Evolutionary conservation across 2,329 filamentous ascomycete species (phyloP).

Genomic region (Sphaerulina vaccinii): DNA sequence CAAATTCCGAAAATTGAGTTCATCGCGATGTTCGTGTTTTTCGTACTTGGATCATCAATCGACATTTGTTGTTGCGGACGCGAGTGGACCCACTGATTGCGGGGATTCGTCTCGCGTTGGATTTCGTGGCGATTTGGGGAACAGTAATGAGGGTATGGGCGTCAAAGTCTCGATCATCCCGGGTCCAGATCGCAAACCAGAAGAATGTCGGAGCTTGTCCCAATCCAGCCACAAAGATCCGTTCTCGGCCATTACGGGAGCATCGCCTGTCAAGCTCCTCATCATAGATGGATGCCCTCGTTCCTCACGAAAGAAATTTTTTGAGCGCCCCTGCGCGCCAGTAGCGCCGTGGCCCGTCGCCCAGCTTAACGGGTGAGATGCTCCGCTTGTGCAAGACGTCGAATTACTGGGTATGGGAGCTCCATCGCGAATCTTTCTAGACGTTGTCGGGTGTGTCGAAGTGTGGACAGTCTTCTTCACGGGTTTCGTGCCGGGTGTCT

Average conservation of each 20-base stretch:
- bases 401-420: slow-evolving; percentile 15
- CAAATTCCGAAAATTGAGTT: too few species aligned
- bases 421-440: slow-evolving; percentile 12
- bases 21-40: too few species aligned
- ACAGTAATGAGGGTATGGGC: slow-evolving; percentile 2
- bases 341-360: slow-evolving; percentile 9
- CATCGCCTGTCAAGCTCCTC: too few species aligned
- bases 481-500: slow-evolving; percentile 11
- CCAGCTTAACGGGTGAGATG: slow-evolving; percentile 10
- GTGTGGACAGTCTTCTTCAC: slow-evolving; percentile 11
- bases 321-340: too few species aligned
- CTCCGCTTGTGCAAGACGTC: slow-evolving; percentile 13
- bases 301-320: too few species aligned
- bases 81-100: too few species aligned
- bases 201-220: not conserved
- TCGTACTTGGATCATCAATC: too few species aligned
- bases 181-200: not conserved
- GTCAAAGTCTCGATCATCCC: slow-evolving; percentile 8
- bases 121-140: too few species aligned
- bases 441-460: slow-evolving; percentile 10
- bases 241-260: too few species aligned
- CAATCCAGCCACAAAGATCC: not conserved
- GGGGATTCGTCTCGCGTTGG: too few species aligned
- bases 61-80: too few species aligned
- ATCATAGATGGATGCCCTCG: too few species aligned